Evolutionary conservation across 257 asterid genomes (phyloP).

Genomic region (Lycium barbarum): DNA sequence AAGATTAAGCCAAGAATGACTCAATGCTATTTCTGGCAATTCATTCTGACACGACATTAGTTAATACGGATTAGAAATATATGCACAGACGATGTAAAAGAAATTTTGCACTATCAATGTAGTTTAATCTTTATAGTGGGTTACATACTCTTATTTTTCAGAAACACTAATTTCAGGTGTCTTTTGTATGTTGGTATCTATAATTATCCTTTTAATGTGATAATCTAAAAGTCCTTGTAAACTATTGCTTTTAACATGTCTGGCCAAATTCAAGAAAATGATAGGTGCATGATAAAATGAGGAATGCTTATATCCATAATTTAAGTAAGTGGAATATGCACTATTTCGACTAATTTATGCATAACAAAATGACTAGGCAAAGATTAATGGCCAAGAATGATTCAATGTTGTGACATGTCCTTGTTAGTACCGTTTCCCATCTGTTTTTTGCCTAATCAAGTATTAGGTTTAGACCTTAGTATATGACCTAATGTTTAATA

Average conservation of each 20-base stretch:
- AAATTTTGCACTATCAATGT: no score
- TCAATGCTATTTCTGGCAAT: background rate
- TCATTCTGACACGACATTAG: background rate
- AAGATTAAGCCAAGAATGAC: background rate
- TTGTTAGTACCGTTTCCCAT: background rate
- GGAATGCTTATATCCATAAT: background rate
- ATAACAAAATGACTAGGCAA: no score
- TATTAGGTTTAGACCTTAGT: no score
- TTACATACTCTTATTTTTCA: no score
- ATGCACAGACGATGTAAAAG: background rate
- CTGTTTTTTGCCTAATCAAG: background rate
- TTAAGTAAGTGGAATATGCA: background rate
- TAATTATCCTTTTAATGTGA: no score
- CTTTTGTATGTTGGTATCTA: no score
- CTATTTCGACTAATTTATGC: background rate
- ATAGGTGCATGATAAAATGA: background rate
- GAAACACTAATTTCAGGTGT: no score
- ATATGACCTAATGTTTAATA: background rate
- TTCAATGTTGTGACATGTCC: background rate
- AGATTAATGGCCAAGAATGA: background rate
- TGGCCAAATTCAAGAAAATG: slow-evolving; percentile 25
- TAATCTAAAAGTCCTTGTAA: no score
- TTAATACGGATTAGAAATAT: background rate
- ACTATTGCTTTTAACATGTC: background rate
- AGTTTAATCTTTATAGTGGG: no score